Conservation (phyloP, 805 yeast species). For the Candida pseudofarinosa region DNA sequence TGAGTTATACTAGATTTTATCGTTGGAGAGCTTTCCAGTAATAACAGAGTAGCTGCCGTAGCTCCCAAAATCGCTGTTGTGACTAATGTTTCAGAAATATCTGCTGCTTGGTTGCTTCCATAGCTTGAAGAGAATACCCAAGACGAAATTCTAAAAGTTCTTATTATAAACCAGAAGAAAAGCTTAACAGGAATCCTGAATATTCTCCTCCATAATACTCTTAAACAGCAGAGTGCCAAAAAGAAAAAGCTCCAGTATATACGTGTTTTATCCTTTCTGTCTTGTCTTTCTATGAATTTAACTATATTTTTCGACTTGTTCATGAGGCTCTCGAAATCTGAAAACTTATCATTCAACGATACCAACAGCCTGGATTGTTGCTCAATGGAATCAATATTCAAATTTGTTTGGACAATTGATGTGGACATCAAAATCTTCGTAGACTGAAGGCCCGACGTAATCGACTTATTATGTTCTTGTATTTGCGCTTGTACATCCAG, state of each 20-base stretch:
- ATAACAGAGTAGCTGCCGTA: background rate
- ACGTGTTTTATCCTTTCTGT: constrained; percentile 43
- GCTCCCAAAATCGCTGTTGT: constrained; percentile 1
- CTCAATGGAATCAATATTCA: constrained; percentile 45
- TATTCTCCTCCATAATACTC: constrained; percentile 50
- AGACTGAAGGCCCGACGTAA: constrained; percentile 44
- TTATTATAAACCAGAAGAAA: constrained; percentile 44
- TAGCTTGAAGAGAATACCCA: constrained; percentile 12
- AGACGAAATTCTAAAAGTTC: constrained; percentile 23
- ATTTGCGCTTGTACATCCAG: constrained; percentile 37
- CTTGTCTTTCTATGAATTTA: constrained; percentile 49
- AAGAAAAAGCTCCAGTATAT: constrained; percentile 47
- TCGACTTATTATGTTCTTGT: constrained; percentile 41
- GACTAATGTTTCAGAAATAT: constrained; percentile 1
- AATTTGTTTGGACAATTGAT: constrained; percentile 48
- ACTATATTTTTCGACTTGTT: constrained; percentile 43
- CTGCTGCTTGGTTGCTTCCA: background rate
- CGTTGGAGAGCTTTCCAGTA: background rate
- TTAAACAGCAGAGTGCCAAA: constrained; percentile 40
- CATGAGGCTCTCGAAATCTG: constrained; percentile 37
- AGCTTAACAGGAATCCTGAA: constrained; percentile 41
- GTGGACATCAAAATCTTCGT: constrained; percentile 47
- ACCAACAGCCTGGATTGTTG: constrained; percentile 42
- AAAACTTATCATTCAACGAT: constrained; percentile 30
- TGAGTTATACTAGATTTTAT: background rate